Conservation (phyloP, 768 basidiomycete genomes). For the Tricholoma bakamatsutake region DNA sequence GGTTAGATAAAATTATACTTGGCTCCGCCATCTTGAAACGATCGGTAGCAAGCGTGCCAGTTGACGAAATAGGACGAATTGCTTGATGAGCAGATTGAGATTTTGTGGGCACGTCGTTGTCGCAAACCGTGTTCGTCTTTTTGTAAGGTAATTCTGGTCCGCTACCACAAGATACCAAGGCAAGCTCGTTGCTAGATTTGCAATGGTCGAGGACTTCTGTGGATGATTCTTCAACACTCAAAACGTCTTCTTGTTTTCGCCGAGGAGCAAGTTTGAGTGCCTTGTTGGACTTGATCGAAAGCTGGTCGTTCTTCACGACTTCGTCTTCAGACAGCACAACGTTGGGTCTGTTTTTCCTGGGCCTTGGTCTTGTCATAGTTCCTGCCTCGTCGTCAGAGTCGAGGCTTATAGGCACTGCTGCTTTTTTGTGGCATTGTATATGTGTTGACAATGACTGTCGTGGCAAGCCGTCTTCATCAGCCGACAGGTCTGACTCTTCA, state of each 20-base stretch:
- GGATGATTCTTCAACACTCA: not conserved
- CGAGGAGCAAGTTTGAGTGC: not conserved
- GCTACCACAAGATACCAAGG: not conserved
- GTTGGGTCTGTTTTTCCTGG: conserved; percentile 4
- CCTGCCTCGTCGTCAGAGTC: conserved; percentile 11
- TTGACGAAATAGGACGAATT: not conserved
- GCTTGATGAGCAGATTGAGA: not conserved
- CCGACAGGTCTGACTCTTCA: not conserved
- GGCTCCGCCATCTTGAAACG: not conserved
- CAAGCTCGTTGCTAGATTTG: not conserved
- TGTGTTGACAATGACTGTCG: not conserved
- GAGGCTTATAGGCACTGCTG: not conserved
- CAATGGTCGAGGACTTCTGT: not conserved
- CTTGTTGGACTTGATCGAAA: not conserved
- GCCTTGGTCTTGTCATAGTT: conserved; percentile 1
- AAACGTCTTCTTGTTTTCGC: not conserved
- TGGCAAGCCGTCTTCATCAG: not conserved
- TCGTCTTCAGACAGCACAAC: conserved; percentile 13
- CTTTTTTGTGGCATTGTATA: too few relatives aligned
- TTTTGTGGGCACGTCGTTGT: not conserved
- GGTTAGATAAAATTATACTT: not conserved
- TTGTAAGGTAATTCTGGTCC: not conserved
- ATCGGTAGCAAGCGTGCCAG: not conserved
- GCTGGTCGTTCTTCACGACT: not conserved
- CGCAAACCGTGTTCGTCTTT: not conserved